Evolutionary conservation across 1,284 basidiomycete genomes (phyloP), one percentile per base, ranked within the genome.

Genomic region (Ustilago crameri): DNA sequence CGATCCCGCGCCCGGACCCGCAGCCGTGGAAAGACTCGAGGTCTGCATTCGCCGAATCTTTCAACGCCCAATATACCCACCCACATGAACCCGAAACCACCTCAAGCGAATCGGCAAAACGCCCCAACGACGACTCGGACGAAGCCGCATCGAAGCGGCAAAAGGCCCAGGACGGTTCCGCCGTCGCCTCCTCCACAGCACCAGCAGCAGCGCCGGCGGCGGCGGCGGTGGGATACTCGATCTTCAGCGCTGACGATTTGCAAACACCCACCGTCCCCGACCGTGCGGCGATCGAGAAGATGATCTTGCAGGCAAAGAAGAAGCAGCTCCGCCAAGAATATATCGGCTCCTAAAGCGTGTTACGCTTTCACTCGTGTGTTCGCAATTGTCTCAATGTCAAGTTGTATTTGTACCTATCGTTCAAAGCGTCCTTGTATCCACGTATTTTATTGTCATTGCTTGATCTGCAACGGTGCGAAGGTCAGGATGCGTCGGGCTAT

Each of bases 1-100:
- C 53, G 22, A 73, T 79, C 27, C 71, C 79, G 5, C 48, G 80
- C 34, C 76, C 75, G 1, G 38, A 54, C 10, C 74, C 78, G 5
- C 52, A 60, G 26, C 62, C 68, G 32, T 73, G 79, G 54, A 67
- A 66, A 41, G 56, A 53, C n/a, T 55, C 24, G 23, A 58, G 61
- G 50, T 32, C 54, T 5, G 57, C 61, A 2, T 44, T 61, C 14
- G 30, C 41, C 4, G 20, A 27, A 14, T 44, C 50, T 3, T 51
- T 42, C 18, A 23, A 20, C 5, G 8, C 30, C 3, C 34, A 51
- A 15, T 63, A 58, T 43, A 23, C 41, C 24, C 34, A 62, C 42
- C 53, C 48, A n/a, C 18, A 35, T 27, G 42, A 34, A 2, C 41
- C 22, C 4, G 51, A 46, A 23, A 44, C 10, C 12, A 24, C 42